Percentiles rank a stretch among this genome's conserved stretches.
These are phyloP conservation scores for Hypoxylon sp. DNA, from an alignment of 2,329 filamentous ascomycete species.

Conservation along the genomic window DNA sequence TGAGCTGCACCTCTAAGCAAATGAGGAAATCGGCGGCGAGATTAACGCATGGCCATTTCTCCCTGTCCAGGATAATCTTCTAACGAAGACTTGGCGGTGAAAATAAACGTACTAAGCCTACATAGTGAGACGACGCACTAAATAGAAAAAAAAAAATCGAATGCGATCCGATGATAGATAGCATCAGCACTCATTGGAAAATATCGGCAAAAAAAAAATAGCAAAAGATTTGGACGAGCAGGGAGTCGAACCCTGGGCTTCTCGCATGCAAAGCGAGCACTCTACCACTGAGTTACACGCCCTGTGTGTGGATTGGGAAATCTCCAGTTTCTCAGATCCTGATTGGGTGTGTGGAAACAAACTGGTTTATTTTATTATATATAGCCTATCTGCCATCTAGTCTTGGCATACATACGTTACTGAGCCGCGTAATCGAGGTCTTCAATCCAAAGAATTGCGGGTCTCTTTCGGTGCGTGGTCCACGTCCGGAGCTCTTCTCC, in stretches of 20 bases:
- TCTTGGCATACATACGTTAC: too few relatives aligned
- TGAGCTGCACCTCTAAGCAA: neutral
- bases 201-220: neutral
- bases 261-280: constrained; percentile 47
- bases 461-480: neutral
- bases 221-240: constrained; percentile 42
- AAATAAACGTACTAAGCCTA: neutral
- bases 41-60: neutral
- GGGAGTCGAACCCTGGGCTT: constrained; percentile 46
- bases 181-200: neutral
- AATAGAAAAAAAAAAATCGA: neutral
- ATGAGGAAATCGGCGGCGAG: neutral
- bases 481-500: neutral
- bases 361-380: neutral
- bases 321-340: neutral
- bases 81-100: neutral
- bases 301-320: neutral
- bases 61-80: neutral
- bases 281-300: constrained; percentile 44
- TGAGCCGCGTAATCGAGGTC: neutral
- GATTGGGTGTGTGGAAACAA: constrained; percentile 1
- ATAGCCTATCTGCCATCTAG: neutral
- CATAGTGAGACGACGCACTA: neutral
- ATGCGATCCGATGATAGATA: neutral
- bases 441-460: neutral